A percentile compares a stretch with the other conserved stretches of the same genome.
phyloP scores from a whole-genome alignment of 805 yeast species.

The Ogataea neopini region DNA sequence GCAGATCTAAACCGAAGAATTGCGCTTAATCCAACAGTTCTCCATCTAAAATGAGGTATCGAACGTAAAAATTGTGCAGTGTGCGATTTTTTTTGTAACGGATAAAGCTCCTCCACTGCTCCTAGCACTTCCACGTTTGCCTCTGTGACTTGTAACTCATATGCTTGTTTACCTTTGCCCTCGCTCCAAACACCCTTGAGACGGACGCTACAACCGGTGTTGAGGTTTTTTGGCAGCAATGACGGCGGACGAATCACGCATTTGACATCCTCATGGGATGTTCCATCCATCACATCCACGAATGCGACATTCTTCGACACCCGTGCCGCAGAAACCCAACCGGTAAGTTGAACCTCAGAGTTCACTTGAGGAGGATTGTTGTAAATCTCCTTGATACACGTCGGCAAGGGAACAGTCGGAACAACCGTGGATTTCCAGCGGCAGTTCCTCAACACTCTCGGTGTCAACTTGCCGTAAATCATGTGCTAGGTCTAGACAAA shows the following conservation, averaged over 20 bases:
- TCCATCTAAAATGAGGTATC: slow-evolving; percentile 77
- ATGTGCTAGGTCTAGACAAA: too few relatives aligned
- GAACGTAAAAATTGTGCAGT: slow-evolving; percentile 65
- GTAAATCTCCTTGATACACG: slow-evolving; percentile 33
- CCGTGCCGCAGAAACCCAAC: slow-evolving; percentile 77
- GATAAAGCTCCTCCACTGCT: slow-evolving; percentile 61
- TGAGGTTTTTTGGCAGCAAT: slow-evolving; percentile 32
- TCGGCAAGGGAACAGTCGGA: slow-evolving; percentile 22
- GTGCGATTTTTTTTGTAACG: slow-evolving; percentile 80
- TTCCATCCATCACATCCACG: slow-evolving; percentile 79
- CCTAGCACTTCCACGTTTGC: slow-evolving; percentile 54
- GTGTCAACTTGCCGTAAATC: not conserved
- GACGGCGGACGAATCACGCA: slow-evolving; percentile 51
- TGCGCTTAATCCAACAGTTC: slow-evolving; percentile 64
- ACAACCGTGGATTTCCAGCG: slow-evolving; percentile 1
- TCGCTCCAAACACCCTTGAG: slow-evolving; percentile 38
- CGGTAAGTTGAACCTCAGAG: slow-evolving; percentile 51
- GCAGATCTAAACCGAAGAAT: slow-evolving; percentile 72
- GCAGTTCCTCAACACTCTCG: not conserved
- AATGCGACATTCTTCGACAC: slow-evolving; percentile 76
- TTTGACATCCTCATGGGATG: slow-evolving; percentile 53
- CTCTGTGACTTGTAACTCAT: slow-evolving; percentile 47
- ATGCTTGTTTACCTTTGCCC: slow-evolving; percentile 52
- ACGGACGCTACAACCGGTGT: slow-evolving; percentile 40
- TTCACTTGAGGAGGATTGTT: slow-evolving; percentile 38